phyloP scores from a whole-genome alignment of 345 rosid species.

The Barbarea vulgaris region DNA sequence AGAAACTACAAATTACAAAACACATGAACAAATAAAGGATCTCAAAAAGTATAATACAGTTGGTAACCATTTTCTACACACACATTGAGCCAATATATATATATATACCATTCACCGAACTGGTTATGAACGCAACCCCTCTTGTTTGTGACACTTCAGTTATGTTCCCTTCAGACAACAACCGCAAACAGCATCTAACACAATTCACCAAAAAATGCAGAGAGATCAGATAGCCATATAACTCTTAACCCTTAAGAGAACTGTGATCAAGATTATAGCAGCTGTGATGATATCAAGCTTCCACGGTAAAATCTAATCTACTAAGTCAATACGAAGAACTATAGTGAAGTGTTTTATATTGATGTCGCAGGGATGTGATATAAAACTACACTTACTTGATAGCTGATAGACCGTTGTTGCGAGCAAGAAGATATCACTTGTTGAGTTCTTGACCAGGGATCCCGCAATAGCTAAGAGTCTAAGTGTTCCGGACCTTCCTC shows the following conservation, averaged over 20 bases:
- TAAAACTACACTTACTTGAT: conserved; percentile 27
- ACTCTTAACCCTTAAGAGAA: conserved; percentile 1
- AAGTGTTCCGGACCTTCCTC: conserved; percentile 50
- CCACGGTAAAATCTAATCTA: not conserved
- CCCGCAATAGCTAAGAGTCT: conserved; percentile 47
- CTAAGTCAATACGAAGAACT: not conserved
- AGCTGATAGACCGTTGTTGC: conserved; percentile 26
- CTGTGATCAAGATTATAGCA: conserved; percentile 1
- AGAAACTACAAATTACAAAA: conserved; percentile 22
- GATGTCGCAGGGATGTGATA: not conserved
- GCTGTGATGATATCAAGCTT: not conserved
- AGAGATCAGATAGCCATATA: not conserved
- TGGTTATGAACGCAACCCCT: conserved; percentile 15
- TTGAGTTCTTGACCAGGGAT: conserved; percentile 42
- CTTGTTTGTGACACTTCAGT: conserved; percentile 7
- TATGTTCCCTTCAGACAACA: conserved; percentile 35
- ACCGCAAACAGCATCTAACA: conserved; percentile 20
- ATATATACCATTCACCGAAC: conserved; percentile 26
- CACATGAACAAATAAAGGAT: conserved; percentile 14
- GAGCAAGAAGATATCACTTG: conserved; percentile 46
- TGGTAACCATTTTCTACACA: conserved; percentile 28
- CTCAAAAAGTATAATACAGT: conserved; percentile 7
- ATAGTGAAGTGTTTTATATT: not conserved
- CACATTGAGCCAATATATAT: not conserved
- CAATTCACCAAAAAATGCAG: conserved; percentile 27